Percentiles rank a stretch among this genome's conserved stretches.
phyloP scores from a whole-genome alignment of 805 yeast genomes.

The Isabelozyma pseudorhagii region DNA sequence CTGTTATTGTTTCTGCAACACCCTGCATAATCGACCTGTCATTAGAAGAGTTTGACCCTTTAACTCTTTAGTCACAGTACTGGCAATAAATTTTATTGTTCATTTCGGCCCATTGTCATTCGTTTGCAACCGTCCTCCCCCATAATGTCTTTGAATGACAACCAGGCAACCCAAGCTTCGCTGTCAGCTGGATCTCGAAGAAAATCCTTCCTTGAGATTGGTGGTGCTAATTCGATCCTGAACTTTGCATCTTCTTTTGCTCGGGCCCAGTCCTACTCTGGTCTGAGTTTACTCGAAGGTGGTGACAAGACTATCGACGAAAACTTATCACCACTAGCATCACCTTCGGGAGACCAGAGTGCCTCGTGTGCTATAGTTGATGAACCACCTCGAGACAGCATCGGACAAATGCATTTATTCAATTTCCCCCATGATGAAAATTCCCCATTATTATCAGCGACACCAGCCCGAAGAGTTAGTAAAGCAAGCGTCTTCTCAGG shows the following conservation, averaged over 20 bases:
- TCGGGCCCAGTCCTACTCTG: conserved; percentile 32
- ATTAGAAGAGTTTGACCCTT: too few species aligned
- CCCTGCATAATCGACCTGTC: too few species aligned
- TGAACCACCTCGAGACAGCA: conserved; percentile 4
- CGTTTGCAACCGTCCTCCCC: neutral
- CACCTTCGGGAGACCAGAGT: conserved; percentile 8
- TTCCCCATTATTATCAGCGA: conserved; percentile 2
- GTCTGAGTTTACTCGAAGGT: conserved; percentile 11
- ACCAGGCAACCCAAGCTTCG: neutral
- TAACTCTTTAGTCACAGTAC: too few species aligned
- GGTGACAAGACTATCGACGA: conserved; percentile 11
- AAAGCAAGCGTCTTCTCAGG: conserved; percentile 3
- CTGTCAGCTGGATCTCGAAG: conserved; percentile 4
- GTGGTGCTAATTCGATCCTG: conserved; percentile 34
- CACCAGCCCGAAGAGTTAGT: neutral
- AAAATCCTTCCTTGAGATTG: conserved; percentile 30
- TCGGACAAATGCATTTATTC: conserved; percentile 8
- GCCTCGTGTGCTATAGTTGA: conserved; percentile 3
- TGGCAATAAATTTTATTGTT: too few species aligned
- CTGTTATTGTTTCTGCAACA: too few species aligned
- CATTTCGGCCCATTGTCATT: neutral
- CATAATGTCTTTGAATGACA: neutral
- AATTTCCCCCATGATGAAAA: conserved; percentile 13
- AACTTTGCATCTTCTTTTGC: conserved; percentile 40
- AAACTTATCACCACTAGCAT: conserved; percentile 18